Evolutionary conservation across 2,329 filamentous ascomycete genomes (phyloP).

Genomic region (Penicillium sp.): DNA sequence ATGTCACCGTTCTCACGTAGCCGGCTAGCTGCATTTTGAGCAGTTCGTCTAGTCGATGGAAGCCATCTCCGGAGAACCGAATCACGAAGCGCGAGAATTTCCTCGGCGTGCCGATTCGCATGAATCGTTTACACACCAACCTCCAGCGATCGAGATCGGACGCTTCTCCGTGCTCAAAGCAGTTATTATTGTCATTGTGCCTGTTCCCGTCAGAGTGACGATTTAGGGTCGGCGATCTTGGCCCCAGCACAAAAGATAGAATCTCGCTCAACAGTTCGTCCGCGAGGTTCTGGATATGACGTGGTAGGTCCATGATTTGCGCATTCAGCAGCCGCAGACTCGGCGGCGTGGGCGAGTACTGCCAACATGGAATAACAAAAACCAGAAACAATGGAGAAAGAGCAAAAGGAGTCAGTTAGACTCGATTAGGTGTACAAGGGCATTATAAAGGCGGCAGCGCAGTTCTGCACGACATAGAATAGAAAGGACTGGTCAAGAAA

Average conservation of each 20-base stretch:
- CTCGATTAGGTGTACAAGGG: not conserved
- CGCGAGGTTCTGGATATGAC: constrained; percentile 34
- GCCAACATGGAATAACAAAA: constrained; percentile 31
- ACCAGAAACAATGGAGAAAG: constrained; percentile 6
- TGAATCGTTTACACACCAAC: constrained; percentile 40
- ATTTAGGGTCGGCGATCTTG: constrained; percentile 8
- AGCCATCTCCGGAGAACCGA: constrained; percentile 35
- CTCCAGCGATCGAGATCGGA: constrained; percentile 40
- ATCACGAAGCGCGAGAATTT: constrained; percentile 38
- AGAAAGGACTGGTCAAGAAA: constrained; percentile 25
- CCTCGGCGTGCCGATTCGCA: constrained; percentile 38
- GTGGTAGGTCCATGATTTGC: constrained; percentile 31
- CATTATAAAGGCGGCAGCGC: not conserved
- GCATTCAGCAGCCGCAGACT: constrained; percentile 31
- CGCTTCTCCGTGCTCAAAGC: constrained; percentile 24
- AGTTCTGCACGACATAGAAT: not conserved
- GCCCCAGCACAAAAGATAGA: constrained; percentile 28
- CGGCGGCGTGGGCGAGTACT: constrained; percentile 28
- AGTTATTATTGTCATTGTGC: constrained; percentile 5
- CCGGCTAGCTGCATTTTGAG: constrained; percentile 36
- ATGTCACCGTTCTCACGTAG: constrained; percentile 38
- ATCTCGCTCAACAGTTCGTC: constrained; percentile 37
- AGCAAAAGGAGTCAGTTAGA: not conserved
- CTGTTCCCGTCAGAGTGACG: constrained; percentile 3
- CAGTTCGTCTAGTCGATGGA: constrained; percentile 33